Percentiles rank a stretch among this genome's conserved stretches.
Evolutionary conservation across 2,329 filamentous ascomycete species (phyloP).

Genomic region (Madurella mycetomatis): DNA sequence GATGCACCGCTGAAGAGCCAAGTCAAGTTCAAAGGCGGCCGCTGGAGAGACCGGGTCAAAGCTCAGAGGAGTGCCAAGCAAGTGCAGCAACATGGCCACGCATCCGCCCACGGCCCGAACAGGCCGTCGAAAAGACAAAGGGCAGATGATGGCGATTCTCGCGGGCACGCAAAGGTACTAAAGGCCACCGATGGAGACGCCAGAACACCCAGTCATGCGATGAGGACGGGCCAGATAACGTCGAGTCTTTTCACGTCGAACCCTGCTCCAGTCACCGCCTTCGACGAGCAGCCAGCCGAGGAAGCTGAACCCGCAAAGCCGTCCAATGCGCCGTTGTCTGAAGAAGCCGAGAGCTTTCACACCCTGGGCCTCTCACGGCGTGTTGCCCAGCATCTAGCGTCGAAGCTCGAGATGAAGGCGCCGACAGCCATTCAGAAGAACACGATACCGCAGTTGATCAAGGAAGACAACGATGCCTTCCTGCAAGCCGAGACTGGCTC

Average conservation of each 20-base stretch:
- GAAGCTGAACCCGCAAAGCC: conserved; percentile 59
- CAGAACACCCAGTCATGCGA: conserved; percentile 27
- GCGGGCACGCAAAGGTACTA: conserved; percentile 27
- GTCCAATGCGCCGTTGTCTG: conserved; percentile 84
- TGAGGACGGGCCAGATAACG: conserved; percentile 50
- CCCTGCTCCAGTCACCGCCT: conserved; percentile 63
- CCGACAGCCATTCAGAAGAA: conserved; percentile 94
- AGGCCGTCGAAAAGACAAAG: conserved; percentile 29
- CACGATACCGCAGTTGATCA: conserved; percentile 74
- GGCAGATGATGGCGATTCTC: conserved; percentile 24
- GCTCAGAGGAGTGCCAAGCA: conserved; percentile 61
- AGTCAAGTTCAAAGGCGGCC: conserved; percentile 77
- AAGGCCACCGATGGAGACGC: conserved; percentile 27
- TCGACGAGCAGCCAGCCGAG: conserved; percentile 45
- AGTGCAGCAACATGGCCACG: conserved; percentile 24
- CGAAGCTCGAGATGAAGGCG: conserved; percentile 82
- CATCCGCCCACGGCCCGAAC: conserved; percentile 27
- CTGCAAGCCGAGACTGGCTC: conserved; percentile 96
- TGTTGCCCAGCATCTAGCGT: conserved; percentile 75
- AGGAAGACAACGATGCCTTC: conserved; percentile 83
- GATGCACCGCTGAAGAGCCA: conserved; percentile 60
- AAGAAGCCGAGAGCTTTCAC: conserved; percentile 80
- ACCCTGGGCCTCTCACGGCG: conserved; percentile 76
- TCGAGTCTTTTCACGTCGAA: conserved; percentile 94
- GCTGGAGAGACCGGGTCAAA: conserved; percentile 82